phyloP scores from a whole-genome alignment of 208 protist genomes.

The Kentomonas sorsogonicus region DNA sequence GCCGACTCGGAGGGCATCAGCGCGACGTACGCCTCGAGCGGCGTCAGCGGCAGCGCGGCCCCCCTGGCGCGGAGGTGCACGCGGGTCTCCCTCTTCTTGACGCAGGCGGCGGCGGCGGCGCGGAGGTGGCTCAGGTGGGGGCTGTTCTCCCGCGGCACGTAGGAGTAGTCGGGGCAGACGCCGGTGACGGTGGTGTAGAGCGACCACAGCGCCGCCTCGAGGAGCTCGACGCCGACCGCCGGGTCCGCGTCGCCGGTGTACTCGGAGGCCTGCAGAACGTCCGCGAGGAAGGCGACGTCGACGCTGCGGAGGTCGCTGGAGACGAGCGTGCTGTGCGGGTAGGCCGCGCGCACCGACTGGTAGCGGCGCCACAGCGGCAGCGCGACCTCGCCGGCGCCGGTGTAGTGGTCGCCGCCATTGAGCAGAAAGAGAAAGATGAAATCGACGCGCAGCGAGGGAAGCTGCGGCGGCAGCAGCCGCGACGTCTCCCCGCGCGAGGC shows the following conservation, averaged over 20 bases:
- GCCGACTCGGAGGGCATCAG: conserved; percentile 75
- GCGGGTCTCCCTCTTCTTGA: conserved; percentile 13
- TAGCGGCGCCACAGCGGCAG: conserved; percentile 71
- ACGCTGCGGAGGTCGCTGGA: conserved; percentile 33
- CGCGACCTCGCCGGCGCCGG: conserved; percentile 73
- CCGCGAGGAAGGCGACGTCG: conserved; percentile 58
- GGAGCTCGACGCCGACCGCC: conserved; percentile 29
- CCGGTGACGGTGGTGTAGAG: conserved; percentile 43
- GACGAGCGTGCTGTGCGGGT: conserved; percentile 50
- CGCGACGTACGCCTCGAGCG: conserved; percentile 74
- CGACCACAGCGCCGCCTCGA: conserved; percentile 46
- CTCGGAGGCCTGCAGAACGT: conserved; percentile 53
- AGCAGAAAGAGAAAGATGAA: conserved; percentile 84
- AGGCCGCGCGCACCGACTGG: conserved; percentile 49
- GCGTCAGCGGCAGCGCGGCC: conserved; percentile 48
- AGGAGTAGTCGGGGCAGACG: conserved; percentile 43
- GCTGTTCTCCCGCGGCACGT: conserved; percentile 20
- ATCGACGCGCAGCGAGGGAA: conserved; percentile 75
- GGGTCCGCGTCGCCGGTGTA: conserved; percentile 54
- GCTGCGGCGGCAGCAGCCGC: conserved; percentile 29
- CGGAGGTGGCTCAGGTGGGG: conserved; percentile 67
- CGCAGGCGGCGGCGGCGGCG: conserved; percentile 44
- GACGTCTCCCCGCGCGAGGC: conserved; percentile 30
- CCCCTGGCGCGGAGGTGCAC: conserved; percentile 10
- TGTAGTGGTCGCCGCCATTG: conserved; percentile 85